Evolutionary conservation across 495 filamentous ascomycete genomes (phyloP).

Genomic region (Penicillium verhagenii): DNA sequence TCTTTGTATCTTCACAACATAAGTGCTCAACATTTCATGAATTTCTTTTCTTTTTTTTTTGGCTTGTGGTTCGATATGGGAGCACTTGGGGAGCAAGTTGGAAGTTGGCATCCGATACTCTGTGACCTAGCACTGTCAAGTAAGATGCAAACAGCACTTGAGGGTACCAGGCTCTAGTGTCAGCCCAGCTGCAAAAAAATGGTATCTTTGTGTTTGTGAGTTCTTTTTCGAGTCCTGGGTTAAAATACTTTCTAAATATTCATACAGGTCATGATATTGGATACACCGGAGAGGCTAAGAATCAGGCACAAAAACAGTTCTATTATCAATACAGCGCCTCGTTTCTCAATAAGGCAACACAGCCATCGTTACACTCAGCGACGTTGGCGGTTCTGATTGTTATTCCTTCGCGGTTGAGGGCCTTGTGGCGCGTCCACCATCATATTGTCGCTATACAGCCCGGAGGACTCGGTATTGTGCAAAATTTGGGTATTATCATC

Average conservation of each 20-base stretch:
- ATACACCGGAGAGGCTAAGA: not conserved
- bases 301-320: not conserved
- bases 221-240: no score
- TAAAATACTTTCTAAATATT: not conserved
- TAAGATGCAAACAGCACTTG: no score
- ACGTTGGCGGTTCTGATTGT: constrained; percentile 23
- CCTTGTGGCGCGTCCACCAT: constrained; percentile 42
- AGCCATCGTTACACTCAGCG: not conserved
- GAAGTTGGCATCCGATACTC: no score
- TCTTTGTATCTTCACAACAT: no score
- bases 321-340: not conserved
- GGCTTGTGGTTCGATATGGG: no score
- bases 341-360: not conserved
- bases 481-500: constrained; percentile 34
- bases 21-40: no score
- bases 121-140: no score
- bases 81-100: no score
- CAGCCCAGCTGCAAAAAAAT: no score
- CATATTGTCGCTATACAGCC: constrained; percentile 46
- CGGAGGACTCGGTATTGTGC: constrained; percentile 9
- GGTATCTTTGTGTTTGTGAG: no score
- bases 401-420: constrained; percentile 14
- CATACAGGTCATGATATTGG: constrained; percentile 1
- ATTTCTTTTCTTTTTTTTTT: no score
- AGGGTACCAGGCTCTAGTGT: no score